These are phyloP conservation scores for Cyberlindnera saturnus DNA, from an alignment of 805 yeast species.

Conservation along the genomic window DNA sequence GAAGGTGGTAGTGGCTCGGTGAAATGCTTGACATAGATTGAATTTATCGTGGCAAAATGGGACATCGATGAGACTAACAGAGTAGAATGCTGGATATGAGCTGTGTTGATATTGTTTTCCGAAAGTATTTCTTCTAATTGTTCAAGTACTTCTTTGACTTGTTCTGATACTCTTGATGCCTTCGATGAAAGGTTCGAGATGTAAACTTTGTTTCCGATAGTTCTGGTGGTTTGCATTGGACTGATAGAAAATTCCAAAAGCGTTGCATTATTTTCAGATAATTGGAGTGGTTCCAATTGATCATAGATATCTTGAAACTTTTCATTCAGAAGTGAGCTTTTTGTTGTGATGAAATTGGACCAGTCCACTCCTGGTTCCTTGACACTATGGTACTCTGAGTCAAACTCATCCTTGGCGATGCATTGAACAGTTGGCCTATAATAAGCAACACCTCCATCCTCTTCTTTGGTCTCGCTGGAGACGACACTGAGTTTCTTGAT, in stretches of 20 bases:
- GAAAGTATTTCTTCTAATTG: slow-evolving; percentile 33
- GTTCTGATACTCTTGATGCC: slow-evolving; percentile 30
- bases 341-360: slow-evolving; percentile 16
- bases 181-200: slow-evolving; percentile 37
- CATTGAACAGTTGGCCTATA: slow-evolving; percentile 49
- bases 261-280: not conserved
- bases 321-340: slow-evolving; percentile 30
- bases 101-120: slow-evolving; percentile 27
- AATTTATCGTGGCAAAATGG: slow-evolving; percentile 56
- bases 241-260: not conserved
- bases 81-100: slow-evolving; percentile 53
- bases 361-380: slow-evolving; percentile 15
- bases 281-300: not conserved
- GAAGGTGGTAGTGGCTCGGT: slow-evolving; percentile 73
- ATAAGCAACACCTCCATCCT: slow-evolving; percentile 65
- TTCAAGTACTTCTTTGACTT: slow-evolving; percentile 43
- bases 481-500: slow-evolving; percentile 34
- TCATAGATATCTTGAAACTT: slow-evolving; percentile 33
- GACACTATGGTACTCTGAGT: slow-evolving; percentile 17
- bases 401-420: slow-evolving; percentile 30
- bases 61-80: slow-evolving; percentile 60
- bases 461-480: slow-evolving; percentile 13
- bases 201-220: slow-evolving; percentile 28
- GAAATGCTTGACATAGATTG: slow-evolving; percentile 52
- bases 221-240: slow-evolving; percentile 7